A percentile compares a stretch with the other conserved stretches of the same genome.
phyloP scores from a whole-genome alignment of 73 alveolate genomes.

The Tetrahymena thermophila region DNA sequence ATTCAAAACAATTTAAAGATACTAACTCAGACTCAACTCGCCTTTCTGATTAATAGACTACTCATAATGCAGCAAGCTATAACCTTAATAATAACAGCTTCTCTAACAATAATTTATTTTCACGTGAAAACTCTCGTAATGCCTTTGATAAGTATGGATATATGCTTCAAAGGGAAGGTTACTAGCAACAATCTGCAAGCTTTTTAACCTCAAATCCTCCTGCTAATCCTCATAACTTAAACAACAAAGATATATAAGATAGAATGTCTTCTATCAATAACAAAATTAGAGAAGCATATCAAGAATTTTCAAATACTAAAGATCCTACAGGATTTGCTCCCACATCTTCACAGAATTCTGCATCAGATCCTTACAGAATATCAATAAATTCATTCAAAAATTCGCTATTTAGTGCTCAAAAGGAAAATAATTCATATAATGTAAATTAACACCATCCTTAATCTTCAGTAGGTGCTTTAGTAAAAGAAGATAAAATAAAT shows the following conservation, averaged over 20 bases:
- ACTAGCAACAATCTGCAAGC: not conserved
- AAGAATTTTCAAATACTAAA: not conserved
- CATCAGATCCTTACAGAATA: not conserved
- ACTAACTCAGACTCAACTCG: not conserved
- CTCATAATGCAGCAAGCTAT: not conserved
- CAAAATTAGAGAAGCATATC: not conserved
- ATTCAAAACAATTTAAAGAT: not conserved
- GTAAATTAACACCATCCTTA: not conserved
- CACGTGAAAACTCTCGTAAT: not conserved
- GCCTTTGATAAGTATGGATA: not conserved
- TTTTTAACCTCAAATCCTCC: not conserved
- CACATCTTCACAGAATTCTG: not conserved
- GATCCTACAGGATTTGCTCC: slow-evolving; percentile 1
- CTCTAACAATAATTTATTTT: not conserved
- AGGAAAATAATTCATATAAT: not conserved
- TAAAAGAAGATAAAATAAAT: not conserved
- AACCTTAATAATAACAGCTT: not conserved
- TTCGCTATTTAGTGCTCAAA: not conserved
- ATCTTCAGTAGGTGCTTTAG: not conserved
- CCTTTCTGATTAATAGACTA: not conserved
- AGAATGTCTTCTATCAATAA: not conserved
- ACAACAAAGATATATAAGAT: not conserved
- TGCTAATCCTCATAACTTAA: not conserved
- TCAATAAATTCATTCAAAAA: not conserved
- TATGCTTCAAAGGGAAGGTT: not conserved